phyloP scores from a whole-genome alignment of 495 filamentous ascomycete genomes.

The Hyphodiscus hymeniophilus region DNA sequence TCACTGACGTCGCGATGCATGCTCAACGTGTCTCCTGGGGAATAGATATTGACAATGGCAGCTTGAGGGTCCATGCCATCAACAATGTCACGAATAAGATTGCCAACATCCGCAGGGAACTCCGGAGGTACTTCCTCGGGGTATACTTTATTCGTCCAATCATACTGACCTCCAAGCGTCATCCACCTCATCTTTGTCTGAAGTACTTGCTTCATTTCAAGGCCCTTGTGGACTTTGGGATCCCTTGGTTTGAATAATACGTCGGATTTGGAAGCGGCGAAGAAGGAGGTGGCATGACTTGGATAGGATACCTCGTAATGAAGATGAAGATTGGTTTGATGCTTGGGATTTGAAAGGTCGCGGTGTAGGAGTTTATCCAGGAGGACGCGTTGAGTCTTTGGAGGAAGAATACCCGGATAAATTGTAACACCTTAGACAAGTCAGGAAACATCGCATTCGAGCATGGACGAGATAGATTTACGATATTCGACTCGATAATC shows the following conservation, averaged over 20 bases:
- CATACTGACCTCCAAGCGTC: conserved; percentile 87
- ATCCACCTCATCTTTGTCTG: conserved; percentile 82
- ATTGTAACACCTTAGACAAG: conserved; percentile 56
- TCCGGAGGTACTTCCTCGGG: conserved; percentile 53
- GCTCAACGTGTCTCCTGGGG: conserved; percentile 77
- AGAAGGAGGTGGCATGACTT: conserved; percentile 32
- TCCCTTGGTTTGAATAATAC: conserved; percentile 56
- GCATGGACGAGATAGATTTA: too few species aligned
- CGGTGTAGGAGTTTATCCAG: conserved; percentile 66
- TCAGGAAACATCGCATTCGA: not conserved
- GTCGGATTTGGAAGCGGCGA: conserved; percentile 31
- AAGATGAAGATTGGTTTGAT: conserved; percentile 81
- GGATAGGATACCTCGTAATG: conserved; percentile 75
- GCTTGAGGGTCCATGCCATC: conserved; percentile 69
- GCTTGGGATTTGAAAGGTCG: conserved; percentile 62
- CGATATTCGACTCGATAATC: too few species aligned
- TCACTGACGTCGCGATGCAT: conserved; percentile 90
- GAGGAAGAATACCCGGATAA: conserved; percentile 63
- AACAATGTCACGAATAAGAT: conserved; percentile 56
- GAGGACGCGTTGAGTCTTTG: conserved; percentile 55
- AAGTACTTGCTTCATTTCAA: conserved; percentile 57
- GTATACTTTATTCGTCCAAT: conserved; percentile 83
- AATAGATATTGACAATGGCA: conserved; percentile 88
- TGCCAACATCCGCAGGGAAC: conserved; percentile 67
- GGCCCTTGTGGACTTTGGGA: conserved; percentile 54